Base-by-base conservation (phyloP, 257 asterid genomes). In the Lantana camara region DNA sequence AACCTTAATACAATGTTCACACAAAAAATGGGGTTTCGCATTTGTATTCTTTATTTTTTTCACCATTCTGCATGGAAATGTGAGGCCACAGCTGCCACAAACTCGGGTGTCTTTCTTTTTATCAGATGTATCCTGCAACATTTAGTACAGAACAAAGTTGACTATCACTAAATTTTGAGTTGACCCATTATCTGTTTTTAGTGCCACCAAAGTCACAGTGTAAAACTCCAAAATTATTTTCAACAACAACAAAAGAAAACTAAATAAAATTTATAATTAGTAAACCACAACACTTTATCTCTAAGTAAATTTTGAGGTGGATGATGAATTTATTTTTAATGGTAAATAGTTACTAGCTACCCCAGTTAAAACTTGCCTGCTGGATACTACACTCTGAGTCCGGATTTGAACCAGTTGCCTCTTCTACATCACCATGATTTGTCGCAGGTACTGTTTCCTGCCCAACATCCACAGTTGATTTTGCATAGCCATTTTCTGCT, bases 1-100 rank as follows among this genome's bases (percentile, higher is more conserved):
- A 47, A 94, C 99, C 99, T 90, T 88, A 47, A 74, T 59, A 70
- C 99, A 94, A 60, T 88, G 93, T 71, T 79, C 95, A 60, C 99
- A 94, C 69, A 85, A 63, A 73, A 73, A 76, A 57, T 73, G 79
- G 21, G 80, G 44, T 66, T 80, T 63, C 49, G 80, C 5, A 27
- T 27, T 65, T 49, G 79, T 35, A 44, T 70, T 67, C 68, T 76
- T 84, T 40, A 81, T 69, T 83, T 75, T 86, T 84, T 85, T 90
- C 89, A 86, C 73, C 80, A 79, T 76, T 80, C 83, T 82, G 70
- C 71, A 68, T 21, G 91, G 91, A 66, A 82, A 78, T 19, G 61
- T 71, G 80, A 86, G 61, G 40, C 86, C 83, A 59, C 98, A 94
- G 85, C 96, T 86, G 69, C 74, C 79, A 72, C 99, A 94, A 2